Conservation (phyloP, 2,329 filamentous ascomycete genomes). For the Verticillium alfalfae region DNA sequence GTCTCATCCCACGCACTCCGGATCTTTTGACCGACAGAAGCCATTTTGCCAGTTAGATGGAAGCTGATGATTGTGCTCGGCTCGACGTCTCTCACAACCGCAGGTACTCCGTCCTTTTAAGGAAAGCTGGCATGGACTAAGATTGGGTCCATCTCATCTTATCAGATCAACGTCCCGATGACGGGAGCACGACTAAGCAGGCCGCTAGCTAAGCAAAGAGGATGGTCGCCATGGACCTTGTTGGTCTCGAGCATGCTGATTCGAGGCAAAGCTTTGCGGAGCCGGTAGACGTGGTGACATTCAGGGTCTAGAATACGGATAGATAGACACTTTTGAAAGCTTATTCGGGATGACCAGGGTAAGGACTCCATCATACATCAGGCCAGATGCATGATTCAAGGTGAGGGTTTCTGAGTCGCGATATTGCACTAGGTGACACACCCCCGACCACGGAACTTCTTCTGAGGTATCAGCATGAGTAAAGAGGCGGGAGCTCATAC, state of each 20-base stretch:
- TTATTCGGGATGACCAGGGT: neutral
- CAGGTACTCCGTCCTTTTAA: neutral
- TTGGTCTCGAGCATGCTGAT: neutral
- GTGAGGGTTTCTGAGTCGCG: neutral
- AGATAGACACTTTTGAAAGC: neutral
- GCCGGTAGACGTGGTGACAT: neutral
- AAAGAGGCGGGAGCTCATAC: too few species aligned
- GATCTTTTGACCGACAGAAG: neutral
- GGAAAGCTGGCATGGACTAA: neutral
- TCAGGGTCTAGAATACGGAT: neutral
- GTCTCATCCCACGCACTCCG: neutral
- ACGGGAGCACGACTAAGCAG: neutral
- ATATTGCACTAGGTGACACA: too few species aligned
- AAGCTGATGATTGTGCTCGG: too few species aligned
- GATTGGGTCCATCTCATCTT: neutral
- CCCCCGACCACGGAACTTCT: neutral
- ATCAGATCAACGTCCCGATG: neutral
- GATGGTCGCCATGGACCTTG: neutral
- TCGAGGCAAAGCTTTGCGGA: neutral
- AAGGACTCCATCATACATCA: neutral
- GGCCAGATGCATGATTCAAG: neutral
- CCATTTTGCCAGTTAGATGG: neutral
- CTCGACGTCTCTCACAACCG: neutral
- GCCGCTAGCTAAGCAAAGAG: neutral
- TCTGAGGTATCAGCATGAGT: too few species aligned